phyloP scores from a whole-genome alignment of 2,329 filamentous ascomycete species.

The Fusarium nelsonii region DNA sequence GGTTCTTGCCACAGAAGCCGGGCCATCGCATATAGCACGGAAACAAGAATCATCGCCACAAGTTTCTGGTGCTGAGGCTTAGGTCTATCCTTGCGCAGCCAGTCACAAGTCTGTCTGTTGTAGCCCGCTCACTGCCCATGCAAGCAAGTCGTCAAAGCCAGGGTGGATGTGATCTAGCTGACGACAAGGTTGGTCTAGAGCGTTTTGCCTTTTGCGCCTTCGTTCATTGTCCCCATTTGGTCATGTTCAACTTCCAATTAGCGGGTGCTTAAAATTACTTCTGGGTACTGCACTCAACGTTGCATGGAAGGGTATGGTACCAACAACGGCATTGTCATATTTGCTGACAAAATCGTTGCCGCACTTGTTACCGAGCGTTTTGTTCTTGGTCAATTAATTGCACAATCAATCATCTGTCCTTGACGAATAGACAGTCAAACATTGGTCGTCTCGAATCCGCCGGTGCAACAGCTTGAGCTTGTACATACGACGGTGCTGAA shows the following conservation, averaged over 20 bases:
- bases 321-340: constrained; percentile 5
- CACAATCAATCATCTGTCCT: background rate
- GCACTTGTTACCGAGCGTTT: background rate
- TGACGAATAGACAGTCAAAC: background rate
- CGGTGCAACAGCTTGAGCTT: constrained; percentile 19
- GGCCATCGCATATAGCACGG: constrained; percentile 42
- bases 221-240: constrained; percentile 10
- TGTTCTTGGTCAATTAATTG: background rate
- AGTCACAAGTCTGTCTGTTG: constrained; percentile 18
- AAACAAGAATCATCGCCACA: constrained; percentile 36
- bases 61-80: constrained; percentile 14
- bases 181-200: constrained; percentile 40
- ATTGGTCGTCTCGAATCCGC: constrained; percentile 18
- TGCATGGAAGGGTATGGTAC: background rate
- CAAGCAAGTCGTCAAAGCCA: constrained; percentile 23
- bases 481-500: constrained; percentile 12
- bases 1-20: constrained; percentile 6
- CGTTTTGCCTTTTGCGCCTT: constrained; percentile 28
- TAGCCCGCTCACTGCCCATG: constrained; percentile 22
- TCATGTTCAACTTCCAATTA: constrained; percentile 10
- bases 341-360: background rate
- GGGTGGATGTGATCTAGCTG: constrained; percentile 37
- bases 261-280: constrained; percentile 28
- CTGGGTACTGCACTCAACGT: constrained; percentile 12
- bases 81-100: constrained; percentile 27